phyloP scores from a whole-genome alignment of 192 early-diverging fungal species.

The Neocallimastix lanati region DNA sequence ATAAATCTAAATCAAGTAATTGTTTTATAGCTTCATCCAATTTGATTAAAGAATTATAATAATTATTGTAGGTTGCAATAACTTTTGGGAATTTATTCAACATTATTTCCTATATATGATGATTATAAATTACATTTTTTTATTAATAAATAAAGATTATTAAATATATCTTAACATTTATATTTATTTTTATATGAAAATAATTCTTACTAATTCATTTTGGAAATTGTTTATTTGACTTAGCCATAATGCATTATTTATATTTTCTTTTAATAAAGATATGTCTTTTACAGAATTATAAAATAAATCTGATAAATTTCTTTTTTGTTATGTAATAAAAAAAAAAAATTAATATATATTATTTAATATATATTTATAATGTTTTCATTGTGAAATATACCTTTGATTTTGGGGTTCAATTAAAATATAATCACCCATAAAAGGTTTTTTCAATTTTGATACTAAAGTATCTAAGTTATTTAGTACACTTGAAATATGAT shows the following conservation, averaged over 20 bases:
- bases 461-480: background rate
- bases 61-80: background rate
- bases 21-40: background rate
- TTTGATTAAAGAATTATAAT: background rate
- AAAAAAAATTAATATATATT: too few relatives aligned
- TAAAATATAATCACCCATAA: background rate
- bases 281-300: background rate
- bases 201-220: background rate
- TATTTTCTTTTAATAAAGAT: background rate
- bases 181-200: too few relatives aligned
- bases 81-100: background rate
- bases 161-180: too few relatives aligned
- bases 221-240: background rate
- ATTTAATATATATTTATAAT: too few relatives aligned
- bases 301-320: background rate
- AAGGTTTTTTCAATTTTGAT: background rate
- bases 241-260: background rate
- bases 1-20: background rate
- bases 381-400: too few relatives aligned
- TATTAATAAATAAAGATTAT: too few relatives aligned
- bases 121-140: too few relatives aligned
- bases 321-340: too few relatives aligned
- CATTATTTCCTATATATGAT: background rate
- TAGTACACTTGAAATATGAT: background rate
- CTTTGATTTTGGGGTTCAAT: background rate